Evolutionary conservation across 2,329 filamentous ascomycete species (phyloP), one percentile per base, ranked within the genome.

Genomic region (Elsinoe batatas): DNA sequence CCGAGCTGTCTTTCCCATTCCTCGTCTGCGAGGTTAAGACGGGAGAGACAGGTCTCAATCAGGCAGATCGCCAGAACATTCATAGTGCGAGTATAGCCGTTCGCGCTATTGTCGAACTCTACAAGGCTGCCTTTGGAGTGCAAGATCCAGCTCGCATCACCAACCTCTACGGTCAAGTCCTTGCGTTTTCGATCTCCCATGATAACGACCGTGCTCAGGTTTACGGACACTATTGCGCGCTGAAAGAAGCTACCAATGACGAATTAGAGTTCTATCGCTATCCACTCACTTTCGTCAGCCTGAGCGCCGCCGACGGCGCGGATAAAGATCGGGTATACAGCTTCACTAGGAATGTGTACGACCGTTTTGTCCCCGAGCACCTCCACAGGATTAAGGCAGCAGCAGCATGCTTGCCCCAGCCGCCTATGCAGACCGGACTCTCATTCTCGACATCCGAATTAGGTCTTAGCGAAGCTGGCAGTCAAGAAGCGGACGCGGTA

Each of bases 11-110:
- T 50, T 63, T 63, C 53, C 60, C 59, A 17, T 64, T 64, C 54
- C 49, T 64, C 33, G 58, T 57, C 15, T 64, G 58, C 56, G 60
- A 64, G 49, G 59, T 59, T 11, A 64, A 64, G 51, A 61, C 59
- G 54, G 60, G 61, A 17, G 58, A 57, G 11, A 54, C 54, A 18
- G 59, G 51, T 5, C 54, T 64, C 42, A 59, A 62, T 35, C 46
- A 59, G 37, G 61, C 62, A 10, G 57, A 63, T 55, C 60, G 61
- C n/a, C 57, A 64, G 47, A 64, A 64, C 50, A 61, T 60, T 18
- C 60, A 64, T 38, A 61, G 59, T 38, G 56, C 46, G 47, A 53
- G 58, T 36, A 59, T 63, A 44, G 60, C 60, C 2, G 58, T 61
- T 17, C 46, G 56, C 20, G 62, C 58, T 22, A 57, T 64, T 5